phyloP scores from a whole-genome alignment of 148 eudicot genomes.

The Cornus kousa region DNA sequence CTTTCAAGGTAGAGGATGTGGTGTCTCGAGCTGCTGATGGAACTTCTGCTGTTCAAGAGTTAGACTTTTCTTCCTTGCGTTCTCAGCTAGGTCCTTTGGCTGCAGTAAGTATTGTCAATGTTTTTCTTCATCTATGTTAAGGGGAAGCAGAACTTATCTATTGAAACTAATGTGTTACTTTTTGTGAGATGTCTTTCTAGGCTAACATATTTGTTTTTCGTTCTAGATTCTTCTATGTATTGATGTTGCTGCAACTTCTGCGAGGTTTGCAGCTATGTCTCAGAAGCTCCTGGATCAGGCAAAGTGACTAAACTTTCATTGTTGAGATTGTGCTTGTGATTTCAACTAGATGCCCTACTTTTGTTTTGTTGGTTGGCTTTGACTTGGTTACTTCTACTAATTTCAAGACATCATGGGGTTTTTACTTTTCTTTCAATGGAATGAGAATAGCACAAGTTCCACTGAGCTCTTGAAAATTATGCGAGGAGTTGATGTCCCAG shows the following conservation, averaged over 20 bases:
- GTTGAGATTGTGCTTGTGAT: not conserved
- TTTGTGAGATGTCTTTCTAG: not conserved
- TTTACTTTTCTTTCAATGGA: not conserved
- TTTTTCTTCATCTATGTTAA: not conserved
- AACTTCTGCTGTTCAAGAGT: slow-evolving; percentile 59
- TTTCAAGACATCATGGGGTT: not conserved
- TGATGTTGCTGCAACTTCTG: slow-evolving; percentile 89
- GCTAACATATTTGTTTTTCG: slow-evolving; percentile 10
- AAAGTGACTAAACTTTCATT: slow-evolving; percentile 23
- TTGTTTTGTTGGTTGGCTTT: not conserved
- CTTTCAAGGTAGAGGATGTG: slow-evolving; percentile 76
- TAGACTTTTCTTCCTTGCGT: slow-evolving; percentile 72
- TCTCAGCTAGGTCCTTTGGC: slow-evolving; percentile 87
- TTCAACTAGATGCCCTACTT: not conserved
- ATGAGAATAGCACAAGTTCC: not conserved
- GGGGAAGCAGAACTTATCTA: not conserved
- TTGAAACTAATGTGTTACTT: not conserved
- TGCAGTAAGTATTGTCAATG: slow-evolving; percentile 50
- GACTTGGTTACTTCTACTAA: not conserved
- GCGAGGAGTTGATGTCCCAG: not conserved
- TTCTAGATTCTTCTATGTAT: slow-evolving; percentile 83
- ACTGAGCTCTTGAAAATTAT: not conserved
- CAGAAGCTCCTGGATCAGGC: slow-evolving; percentile 84
- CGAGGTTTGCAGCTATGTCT: slow-evolving; percentile 61
- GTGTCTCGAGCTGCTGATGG: slow-evolving; percentile 91